Base-by-base conservation (phyloP, 164 flowering plant genomes). In the Liriodendron chinense region DNA sequence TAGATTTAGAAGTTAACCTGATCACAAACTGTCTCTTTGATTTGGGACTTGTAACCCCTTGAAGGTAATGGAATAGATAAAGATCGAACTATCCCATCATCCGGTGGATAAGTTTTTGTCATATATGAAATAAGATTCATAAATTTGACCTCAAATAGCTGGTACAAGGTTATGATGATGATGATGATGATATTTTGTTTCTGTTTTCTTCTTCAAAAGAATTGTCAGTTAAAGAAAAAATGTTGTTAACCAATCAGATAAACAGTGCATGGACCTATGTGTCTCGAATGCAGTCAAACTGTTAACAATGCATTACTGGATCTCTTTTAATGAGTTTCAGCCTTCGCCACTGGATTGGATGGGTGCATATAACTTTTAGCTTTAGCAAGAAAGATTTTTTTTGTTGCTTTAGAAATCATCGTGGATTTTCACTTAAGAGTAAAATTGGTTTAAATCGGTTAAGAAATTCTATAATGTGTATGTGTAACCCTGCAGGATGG, bases 401-500 rank as follows among this genome's bases (percentile, higher is more conserved):
- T 16, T 16, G 18, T 53, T 53, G 12, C 59, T 53, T 12, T 53
- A 12, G 18, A 53, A 53, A 12, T 53, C 59, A 2, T 53, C 59
- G 9, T 53, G 59, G 59, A 12, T 53, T 53, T 53, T 53, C 59
- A 53, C 18, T 53, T 53, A 16, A 16, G 10, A 53, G 43, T 34
- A 34, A 53, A 53, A 53, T 53, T 53, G 59, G 59, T 53, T 12
- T 53, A 53, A 1, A 53, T 53, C 18, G 2, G 13, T 53, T 53
- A 16, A 53, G 59, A 16, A 53, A 53, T 53, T 9, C 18, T 34
- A 34, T 34, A 34, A 16, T 0, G 8, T 28, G 1, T 12, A 23
- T 23, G 22, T 76, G 34, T 65, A 22, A 61, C 66, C 21, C 59
- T 85, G 87, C 91, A 96, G 99, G 89, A 87, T 96, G 90, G 91